Conservation (phyloP, 331 rosid genomes). For the Malus hybrid region DNA sequence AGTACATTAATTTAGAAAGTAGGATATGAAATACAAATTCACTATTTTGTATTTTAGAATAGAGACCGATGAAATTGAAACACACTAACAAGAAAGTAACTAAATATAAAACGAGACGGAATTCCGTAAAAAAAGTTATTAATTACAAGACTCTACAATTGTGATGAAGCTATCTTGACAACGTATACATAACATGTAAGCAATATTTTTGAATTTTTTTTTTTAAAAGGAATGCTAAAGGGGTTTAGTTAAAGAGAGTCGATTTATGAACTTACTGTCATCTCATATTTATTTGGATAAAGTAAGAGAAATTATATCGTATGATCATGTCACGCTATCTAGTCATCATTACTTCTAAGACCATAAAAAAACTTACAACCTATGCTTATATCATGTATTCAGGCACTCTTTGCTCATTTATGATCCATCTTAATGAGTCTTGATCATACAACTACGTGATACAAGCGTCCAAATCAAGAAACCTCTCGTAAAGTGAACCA, state of each 20-base stretch:
- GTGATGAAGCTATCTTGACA: neutral
- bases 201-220: too few relatives aligned
- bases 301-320: too few relatives aligned
- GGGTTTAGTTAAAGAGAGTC: neutral
- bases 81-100: neutral
- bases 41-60: neutral
- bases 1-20: neutral
- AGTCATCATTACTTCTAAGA: neutral
- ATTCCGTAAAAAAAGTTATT: too few relatives aligned
- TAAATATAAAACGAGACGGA: too few relatives aligned
- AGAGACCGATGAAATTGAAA: neutral
- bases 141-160: too few relatives aligned
- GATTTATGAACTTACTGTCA: too few relatives aligned
- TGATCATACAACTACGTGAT: neutral
- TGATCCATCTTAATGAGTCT: neutral
- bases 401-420: neutral
- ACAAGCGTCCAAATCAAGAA: neutral
- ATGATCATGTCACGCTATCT: neutral
- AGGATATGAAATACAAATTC: neutral
- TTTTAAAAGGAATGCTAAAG: neutral
- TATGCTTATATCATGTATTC: too few relatives aligned
- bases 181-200: too few relatives aligned
- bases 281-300: too few relatives aligned
- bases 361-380: neutral
- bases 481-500: neutral